Conservation (phyloP, 352 stramenopile species). For the Pythium utonaiense region DNA sequence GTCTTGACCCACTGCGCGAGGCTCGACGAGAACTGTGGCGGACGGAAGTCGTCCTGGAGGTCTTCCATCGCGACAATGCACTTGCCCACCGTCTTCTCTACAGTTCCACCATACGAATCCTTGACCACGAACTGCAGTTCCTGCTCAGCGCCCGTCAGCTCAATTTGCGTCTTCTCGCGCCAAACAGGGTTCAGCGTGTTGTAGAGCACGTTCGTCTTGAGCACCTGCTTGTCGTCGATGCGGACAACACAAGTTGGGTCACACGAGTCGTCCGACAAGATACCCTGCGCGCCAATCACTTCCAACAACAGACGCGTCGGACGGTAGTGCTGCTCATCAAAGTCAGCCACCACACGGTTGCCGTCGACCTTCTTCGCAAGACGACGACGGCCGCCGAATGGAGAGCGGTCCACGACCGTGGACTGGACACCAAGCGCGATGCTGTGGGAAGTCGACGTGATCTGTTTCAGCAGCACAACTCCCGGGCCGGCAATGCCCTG, state of each 20-base stretch:
- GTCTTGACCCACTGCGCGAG: constrained; percentile 81
- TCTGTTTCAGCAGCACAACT: constrained; percentile 75
- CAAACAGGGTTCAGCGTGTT: constrained; percentile 83
- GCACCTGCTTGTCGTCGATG: constrained; percentile 59
- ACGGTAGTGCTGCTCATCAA: constrained; percentile 61
- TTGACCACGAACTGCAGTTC: constrained; percentile 81
- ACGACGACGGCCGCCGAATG: constrained; percentile 71
- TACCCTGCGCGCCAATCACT: constrained; percentile 62
- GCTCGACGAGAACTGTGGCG: constrained; percentile 65
- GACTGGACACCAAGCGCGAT: constrained; percentile 74
- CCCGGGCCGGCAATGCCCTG: constrained; percentile 76
- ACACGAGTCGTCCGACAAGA: constrained; percentile 73
- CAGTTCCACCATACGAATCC: constrained; percentile 75
- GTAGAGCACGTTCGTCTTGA: constrained; percentile 79
- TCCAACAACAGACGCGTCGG: constrained; percentile 57
- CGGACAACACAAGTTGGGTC: constrained; percentile 75
- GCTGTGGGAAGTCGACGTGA: constrained; percentile 83
- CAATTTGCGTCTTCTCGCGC: constrained; percentile 67
- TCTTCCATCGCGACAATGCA: constrained; percentile 68
- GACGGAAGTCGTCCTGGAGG: constrained; percentile 74
- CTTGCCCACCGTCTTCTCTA: constrained; percentile 80
- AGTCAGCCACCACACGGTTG: constrained; percentile 58
- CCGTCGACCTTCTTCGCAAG: constrained; percentile 68
- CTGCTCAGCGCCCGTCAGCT: constrained; percentile 44
- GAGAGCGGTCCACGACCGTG: constrained; percentile 75